Percentiles rank a stretch among this genome's conserved stretches.
These are phyloP conservation scores for Gossypium laxum DNA, from an alignment of 441 rosid species.

Conservation along the genomic window DNA sequence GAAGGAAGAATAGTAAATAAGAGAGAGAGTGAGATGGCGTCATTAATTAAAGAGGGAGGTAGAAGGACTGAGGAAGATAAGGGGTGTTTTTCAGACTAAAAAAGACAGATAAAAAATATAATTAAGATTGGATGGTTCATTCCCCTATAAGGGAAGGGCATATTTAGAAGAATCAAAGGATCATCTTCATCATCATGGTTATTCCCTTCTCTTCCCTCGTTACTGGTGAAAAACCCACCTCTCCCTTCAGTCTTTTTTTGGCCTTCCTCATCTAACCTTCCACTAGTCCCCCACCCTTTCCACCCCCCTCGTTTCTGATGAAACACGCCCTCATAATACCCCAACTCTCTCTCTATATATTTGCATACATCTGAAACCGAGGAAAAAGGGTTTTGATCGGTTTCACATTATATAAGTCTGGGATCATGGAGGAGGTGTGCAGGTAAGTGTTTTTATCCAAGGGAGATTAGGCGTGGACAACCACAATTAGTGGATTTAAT, in stretches of 20 bases:
- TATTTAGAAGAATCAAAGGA: constrained; percentile 16
- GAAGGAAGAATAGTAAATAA: constrained; percentile 24
- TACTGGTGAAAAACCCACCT: constrained; percentile 20
- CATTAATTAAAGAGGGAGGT: constrained; percentile 21
- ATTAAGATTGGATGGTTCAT: constrained; percentile 26
- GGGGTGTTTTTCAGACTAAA: constrained; percentile 2
- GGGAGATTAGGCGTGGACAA: background rate
- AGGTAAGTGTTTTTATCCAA: background rate
- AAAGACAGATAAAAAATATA: background rate
- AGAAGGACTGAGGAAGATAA: background rate
- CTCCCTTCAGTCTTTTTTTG: constrained; percentile 23
- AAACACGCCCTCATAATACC: background rate
- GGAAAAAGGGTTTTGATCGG: background rate
- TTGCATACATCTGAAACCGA: background rate
- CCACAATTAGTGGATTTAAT: constrained; percentile 1
- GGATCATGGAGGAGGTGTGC: constrained; percentile 8
- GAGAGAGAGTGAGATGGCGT: constrained; percentile 32
- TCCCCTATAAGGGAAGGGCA: constrained; percentile 4
- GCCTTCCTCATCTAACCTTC: constrained; percentile 4
- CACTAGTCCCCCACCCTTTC: constrained; percentile 1
- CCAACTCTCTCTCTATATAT: background rate
- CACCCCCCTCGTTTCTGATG: constrained; percentile 27
- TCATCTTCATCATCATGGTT: constrained; percentile 25
- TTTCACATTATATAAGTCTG: constrained; percentile 12
- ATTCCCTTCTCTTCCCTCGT: constrained; percentile 32